phyloP scores from a whole-genome alignment of 768 basidiomycete species.

The Rickenella mellea region DNA sequence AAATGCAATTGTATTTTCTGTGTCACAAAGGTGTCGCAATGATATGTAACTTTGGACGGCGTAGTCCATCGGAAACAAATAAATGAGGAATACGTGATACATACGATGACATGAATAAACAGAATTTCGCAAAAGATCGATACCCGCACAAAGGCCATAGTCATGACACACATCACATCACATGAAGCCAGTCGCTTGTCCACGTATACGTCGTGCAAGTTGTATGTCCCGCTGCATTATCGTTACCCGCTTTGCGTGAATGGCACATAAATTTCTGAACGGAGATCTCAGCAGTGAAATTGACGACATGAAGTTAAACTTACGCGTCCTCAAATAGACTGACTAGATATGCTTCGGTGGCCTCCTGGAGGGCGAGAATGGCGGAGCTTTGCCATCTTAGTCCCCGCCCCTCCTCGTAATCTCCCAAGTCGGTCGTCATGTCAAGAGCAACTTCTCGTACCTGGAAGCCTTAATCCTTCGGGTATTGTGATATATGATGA shows the following conservation, averaged over 20 bases:
- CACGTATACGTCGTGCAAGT: slow-evolving; percentile 89
- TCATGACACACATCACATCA: too few relatives aligned
- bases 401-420: slow-evolving; percentile 44
- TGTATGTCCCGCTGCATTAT: slow-evolving; percentile 98
- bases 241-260: slow-evolving; percentile 96
- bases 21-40: too few relatives aligned
- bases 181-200: too few relatives aligned
- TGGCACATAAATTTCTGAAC: slow-evolving; percentile 84
- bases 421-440: slow-evolving; percentile 72
- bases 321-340: slow-evolving; percentile 98
- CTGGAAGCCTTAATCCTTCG: slow-evolving; percentile 29
- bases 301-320: slow-evolving; percentile 28
- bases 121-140: too few relatives aligned
- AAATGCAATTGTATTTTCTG: too few relatives aligned
- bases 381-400: slow-evolving; percentile 96
- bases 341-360: slow-evolving; percentile 89
- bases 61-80: too few relatives aligned
- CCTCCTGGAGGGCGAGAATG: slow-evolving; percentile 89
- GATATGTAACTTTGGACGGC: too few relatives aligned
- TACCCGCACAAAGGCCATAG: too few relatives aligned
- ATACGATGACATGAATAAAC: too few relatives aligned
- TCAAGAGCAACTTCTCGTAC: slow-evolving; percentile 92
- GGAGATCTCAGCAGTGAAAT: background rate
- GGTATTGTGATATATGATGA: background rate
- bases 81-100: too few relatives aligned